Evolutionary conservation across 805 yeast genomes (phyloP).

Genomic region (Saccharomycopsis javanensis): DNA sequence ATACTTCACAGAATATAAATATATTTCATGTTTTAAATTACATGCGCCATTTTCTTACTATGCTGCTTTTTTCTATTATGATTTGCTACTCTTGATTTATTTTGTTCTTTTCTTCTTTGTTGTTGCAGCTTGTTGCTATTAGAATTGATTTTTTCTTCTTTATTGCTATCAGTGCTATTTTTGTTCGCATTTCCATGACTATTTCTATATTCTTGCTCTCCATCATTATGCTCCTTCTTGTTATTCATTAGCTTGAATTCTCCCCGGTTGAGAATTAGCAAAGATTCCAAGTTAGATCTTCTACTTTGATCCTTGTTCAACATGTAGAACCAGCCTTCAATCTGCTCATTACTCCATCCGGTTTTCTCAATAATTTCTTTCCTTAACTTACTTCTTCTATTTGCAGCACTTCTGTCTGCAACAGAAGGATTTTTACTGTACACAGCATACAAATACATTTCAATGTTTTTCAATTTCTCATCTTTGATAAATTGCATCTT

Average conservation of each 20-base stretch:
- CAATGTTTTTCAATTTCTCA: slow-evolving; percentile 26
- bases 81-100: slow-evolving; percentile 49
- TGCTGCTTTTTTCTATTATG: slow-evolving; percentile 59
- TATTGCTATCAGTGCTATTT: background rate
- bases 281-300: background rate
- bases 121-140: slow-evolving; percentile 17
- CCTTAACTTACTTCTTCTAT: slow-evolving; percentile 44
- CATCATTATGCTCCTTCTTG: slow-evolving; percentile 5
- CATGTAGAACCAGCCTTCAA: slow-evolving; percentile 90
- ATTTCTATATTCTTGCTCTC: background rate
- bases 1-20: too few relatives aligned
- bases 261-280: background rate
- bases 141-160: background rate
- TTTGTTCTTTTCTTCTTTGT: slow-evolving; percentile 39
- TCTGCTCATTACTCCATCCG: slow-evolving; percentile 79
- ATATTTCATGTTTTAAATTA: background rate
- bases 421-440: slow-evolving; percentile 42
- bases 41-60: slow-evolving; percentile 38
- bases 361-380: slow-evolving; percentile 41
- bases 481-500: slow-evolving; percentile 10
- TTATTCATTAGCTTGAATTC: slow-evolving; percentile 13
- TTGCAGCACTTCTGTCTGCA: slow-evolving; percentile 33
- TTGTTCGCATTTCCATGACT: background rate
- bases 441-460: slow-evolving; percentile 45
- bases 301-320: slow-evolving; percentile 33